These are phyloP conservation scores for Ophiocordyceps polyrhachis-furcata DNA, from an alignment of 2,329 filamentous ascomycete species.

Conservation along the genomic window DNA sequence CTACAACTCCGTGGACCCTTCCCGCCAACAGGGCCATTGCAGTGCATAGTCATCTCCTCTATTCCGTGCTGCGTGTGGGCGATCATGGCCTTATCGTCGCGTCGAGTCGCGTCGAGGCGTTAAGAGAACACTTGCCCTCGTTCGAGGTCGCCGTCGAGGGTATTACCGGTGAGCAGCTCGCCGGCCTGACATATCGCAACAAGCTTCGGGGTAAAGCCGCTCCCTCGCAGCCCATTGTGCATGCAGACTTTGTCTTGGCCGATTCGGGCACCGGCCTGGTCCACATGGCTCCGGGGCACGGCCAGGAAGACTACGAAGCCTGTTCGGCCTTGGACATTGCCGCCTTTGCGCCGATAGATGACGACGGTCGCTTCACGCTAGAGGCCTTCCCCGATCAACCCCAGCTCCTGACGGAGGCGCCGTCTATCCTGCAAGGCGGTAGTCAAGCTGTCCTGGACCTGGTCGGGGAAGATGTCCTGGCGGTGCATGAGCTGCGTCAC, in stretches of 20 bases:
- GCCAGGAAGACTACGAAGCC: conserved; percentile 86
- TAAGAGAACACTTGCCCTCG: conserved; percentile 29
- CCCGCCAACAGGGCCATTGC: conserved; percentile 86
- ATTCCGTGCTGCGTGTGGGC: conserved; percentile 43
- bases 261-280: conserved; percentile 92
- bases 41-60: conserved; percentile 55
- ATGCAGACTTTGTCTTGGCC: conserved; percentile 75
- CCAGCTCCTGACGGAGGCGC: conserved; percentile 41
- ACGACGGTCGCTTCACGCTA: conserved; percentile 61
- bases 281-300: conserved; percentile 84
- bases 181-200: conserved; percentile 49
- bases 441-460: conserved; percentile 50
- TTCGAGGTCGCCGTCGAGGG: conserved; percentile 33
- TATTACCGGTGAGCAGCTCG: conserved; percentile 47
- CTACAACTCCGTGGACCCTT: conserved; percentile 93
- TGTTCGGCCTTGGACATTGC: conserved; percentile 53
- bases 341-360: conserved; percentile 67
- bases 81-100: conserved; percentile 51
- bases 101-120: conserved; percentile 44
- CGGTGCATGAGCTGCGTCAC: conserved; percentile 55
- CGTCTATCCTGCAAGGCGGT: conserved; percentile 53
- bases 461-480: conserved; percentile 46
- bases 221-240: conserved; percentile 48
- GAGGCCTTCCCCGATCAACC: conserved; percentile 60
- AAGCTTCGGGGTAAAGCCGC: conserved; percentile 42